These are phyloP conservation scores for Suillus fuscotomentosus DNA, from an alignment of 768 basidiomycete species.

Conservation along the genomic window DNA sequence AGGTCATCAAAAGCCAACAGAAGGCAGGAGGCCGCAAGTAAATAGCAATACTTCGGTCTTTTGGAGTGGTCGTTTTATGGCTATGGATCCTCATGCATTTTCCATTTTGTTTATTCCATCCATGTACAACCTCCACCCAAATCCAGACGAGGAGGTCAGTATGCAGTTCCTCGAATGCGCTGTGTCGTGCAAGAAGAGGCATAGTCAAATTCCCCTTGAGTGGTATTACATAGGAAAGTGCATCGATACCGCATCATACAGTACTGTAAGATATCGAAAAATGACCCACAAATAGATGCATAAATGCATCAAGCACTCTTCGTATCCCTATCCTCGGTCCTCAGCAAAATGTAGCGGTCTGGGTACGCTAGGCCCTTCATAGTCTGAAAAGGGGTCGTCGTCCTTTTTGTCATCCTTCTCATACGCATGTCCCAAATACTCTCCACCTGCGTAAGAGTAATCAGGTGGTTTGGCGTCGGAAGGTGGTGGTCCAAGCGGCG, in stretches of 20 bases:
- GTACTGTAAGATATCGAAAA: not conserved
- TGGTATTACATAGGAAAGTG: not conserved
- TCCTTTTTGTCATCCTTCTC: constrained; percentile 34
- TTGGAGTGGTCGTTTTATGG: constrained; percentile 11
- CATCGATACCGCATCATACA: not conserved
- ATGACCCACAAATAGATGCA: not conserved
- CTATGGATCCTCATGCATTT: constrained; percentile 9
- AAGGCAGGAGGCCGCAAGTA: constrained; percentile 26
- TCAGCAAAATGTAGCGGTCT: constrained; percentile 35
- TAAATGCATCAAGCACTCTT: constrained; percentile 22
- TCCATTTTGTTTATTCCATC: constrained; percentile 17
- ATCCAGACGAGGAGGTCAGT: constrained; percentile 10
- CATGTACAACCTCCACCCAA: constrained; percentile 19
- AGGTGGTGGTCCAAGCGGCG: constrained; percentile 53
- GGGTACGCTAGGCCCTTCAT: constrained; percentile 34
- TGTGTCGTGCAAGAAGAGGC: not conserved
- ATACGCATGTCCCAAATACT: constrained; percentile 25
- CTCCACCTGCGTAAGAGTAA: constrained; percentile 39
- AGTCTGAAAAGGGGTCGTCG: constrained; percentile 59
- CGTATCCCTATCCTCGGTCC: constrained; percentile 47
- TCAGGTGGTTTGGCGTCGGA: constrained; percentile 47
- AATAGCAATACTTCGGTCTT: constrained; percentile 3
- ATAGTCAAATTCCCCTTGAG: not conserved
- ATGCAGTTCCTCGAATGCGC: not conserved
- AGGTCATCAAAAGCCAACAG: constrained; percentile 93